Evolutionary conservation across 768 basidiomycete species (phyloP).

Genomic region (Auriculariales sp.): DNA sequence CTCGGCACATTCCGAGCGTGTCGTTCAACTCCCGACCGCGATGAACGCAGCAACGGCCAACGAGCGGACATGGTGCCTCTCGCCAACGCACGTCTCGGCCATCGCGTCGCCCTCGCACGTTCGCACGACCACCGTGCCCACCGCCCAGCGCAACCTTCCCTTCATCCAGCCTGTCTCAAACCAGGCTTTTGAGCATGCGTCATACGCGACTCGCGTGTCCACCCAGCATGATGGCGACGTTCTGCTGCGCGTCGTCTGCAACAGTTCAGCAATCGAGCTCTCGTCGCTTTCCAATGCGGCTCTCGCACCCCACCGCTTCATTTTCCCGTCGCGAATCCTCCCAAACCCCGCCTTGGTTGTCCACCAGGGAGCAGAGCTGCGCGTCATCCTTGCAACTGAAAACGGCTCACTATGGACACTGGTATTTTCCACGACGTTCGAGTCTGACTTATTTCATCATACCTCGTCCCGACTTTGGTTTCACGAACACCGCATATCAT

Average conservation of each 20-base stretch:
- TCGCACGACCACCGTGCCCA: conserved; percentile 38
- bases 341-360: conserved; percentile 51
- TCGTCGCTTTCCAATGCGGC: conserved; percentile 47
- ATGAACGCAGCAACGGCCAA: conserved; percentile 8
- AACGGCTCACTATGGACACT: conserved; percentile 62
- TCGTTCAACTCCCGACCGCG: not conserved
- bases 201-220: conserved; percentile 42
- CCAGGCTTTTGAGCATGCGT: conserved; percentile 59
- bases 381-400: conserved; percentile 54
- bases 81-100: conserved; percentile 50
- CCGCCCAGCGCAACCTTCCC: conserved; percentile 39
- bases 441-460: conserved; percentile 5
- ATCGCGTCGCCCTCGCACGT: conserved; percentile 39
- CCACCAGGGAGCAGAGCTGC: conserved; percentile 36
- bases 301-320: conserved; percentile 55
- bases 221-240: conserved; percentile 46
- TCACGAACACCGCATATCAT: conserved; percentile 52
- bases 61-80: conserved; percentile 21
- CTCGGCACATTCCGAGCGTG: not conserved
- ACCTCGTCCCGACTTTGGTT: conserved; percentile 23
- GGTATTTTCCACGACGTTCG: conserved; percentile 44
- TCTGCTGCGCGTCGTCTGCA: conserved; percentile 60
- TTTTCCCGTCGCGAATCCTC: conserved; percentile 58
- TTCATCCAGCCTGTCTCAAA: conserved; percentile 26
- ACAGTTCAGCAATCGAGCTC: conserved; percentile 60